These are phyloP conservation scores for Coriolopsis trogii DNA, from an alignment of 1,284 basidiomycete species.

Conservation along the genomic window DNA sequence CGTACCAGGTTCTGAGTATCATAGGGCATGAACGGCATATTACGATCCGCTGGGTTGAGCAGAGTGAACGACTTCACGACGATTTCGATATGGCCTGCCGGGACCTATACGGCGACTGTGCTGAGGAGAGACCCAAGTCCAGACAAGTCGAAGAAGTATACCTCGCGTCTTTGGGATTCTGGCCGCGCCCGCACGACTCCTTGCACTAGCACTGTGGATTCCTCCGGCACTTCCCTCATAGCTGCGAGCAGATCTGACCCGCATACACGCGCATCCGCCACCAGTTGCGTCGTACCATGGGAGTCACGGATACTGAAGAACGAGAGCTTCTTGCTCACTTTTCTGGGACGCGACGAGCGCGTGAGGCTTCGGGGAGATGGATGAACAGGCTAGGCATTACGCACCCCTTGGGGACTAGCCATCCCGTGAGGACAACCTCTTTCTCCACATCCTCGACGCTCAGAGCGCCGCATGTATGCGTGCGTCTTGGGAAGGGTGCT, in stretches of 20 bases:
- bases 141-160: constrained; percentile 17
- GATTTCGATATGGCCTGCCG: constrained; percentile 81
- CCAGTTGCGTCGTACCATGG: constrained; percentile 77
- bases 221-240: constrained; percentile 68
- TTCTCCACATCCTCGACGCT: constrained; percentile 3
- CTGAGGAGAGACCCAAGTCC: background rate
- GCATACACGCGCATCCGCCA: constrained; percentile 48
- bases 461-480: constrained; percentile 21
- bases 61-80: constrained; percentile 70
- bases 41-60: constrained; percentile 75
- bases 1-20: constrained; percentile 73
- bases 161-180: constrained; percentile 53
- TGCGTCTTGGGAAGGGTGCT: constrained; percentile 20
- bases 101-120: constrained; percentile 39
- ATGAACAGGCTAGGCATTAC: background rate
- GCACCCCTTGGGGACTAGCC: constrained; percentile 21
- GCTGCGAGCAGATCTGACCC: constrained; percentile 39
- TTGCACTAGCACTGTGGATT: constrained; percentile 76
- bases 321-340: constrained; percentile 67
- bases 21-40: constrained; percentile 83
- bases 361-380: background rate
- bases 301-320: constrained; percentile 84
- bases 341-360: constrained; percentile 42
- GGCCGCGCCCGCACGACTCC: constrained; percentile 73
- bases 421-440: constrained; percentile 15